Base-by-base conservation (phyloP, 768 basidiomycete species). In the Amanita inopinata region DNA sequence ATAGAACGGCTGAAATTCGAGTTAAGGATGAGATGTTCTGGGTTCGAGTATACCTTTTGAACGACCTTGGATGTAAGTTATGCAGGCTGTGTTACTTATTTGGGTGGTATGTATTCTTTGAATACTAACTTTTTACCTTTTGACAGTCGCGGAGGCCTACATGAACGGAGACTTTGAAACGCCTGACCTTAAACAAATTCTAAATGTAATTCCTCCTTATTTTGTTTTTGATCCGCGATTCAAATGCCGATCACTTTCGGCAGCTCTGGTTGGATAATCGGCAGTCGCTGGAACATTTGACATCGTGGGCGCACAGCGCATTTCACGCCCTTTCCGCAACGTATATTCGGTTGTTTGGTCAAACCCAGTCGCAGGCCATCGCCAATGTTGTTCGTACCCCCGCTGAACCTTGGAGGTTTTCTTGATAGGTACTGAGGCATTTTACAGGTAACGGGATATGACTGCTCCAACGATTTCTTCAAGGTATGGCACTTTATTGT, bases 81-180 rank as follows among this genome's bases (percentile, higher is more conserved):
- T n/a, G n/a, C n/a, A n/a, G n/a, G n/a, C n/a, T n/a, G n/a, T 28
- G 7, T n/a, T 28, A n/a, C 27, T 28, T n/a, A 7, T 28, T 28
- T 6, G n/a, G 7, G n/a, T n/a, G 7, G 7, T n/a, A 28, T 28
- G 27, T 28, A 28, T n/a, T n/a, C 27, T 7, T n/a, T 28, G 27
- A 28, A 7, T 28, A 7, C n/a, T 6, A n/a, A n/a, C 27, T 28
- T 28, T 6, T 28, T 7, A 7, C n/a, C n/a, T n/a, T 7, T 7
- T n/a, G n/a, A 7, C 27, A 38, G 37, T 38, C 20, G 18, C 37
- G 9, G 37, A 38, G 14, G 37, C 37, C 20, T 38, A 38, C 19
- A 38, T 38, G 37, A 18, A 38, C 24, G 37, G 37, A 4, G 37
- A 38, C 20, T 38, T 38, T 24, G 19, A 38, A 20, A 38, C 37